Evolutionary conservation across 192 early-diverging fungal genomes (phyloP).

Genomic region (Entomortierella chlamydospora): DNA sequence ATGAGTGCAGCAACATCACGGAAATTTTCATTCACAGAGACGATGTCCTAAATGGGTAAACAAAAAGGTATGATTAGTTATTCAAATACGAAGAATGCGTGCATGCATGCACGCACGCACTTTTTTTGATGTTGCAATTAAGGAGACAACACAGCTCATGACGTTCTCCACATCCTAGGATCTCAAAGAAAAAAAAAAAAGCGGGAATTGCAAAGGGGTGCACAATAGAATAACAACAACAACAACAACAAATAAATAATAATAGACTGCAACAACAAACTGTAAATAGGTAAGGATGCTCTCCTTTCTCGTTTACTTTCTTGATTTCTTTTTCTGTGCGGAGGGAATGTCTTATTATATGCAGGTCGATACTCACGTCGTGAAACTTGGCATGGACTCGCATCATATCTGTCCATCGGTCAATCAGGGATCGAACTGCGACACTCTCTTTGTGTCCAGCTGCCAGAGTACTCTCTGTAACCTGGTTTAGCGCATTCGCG

Average conservation of each 20-base stretch:
- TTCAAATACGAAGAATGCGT: not conserved
- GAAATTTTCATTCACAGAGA: slow-evolving; percentile 40
- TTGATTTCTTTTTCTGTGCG: no score
- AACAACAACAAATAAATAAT: not conserved
- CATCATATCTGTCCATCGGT: slow-evolving; percentile 30
- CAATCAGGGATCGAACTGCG: slow-evolving; percentile 18
- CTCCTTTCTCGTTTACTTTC: no score
- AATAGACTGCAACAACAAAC: not conserved
- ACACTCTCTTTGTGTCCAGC: slow-evolving; percentile 33
- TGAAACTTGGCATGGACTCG: slow-evolving; percentile 31
- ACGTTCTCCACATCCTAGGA: no score
- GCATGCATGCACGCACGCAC: no score
- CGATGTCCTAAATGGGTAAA: slow-evolving; percentile 34
- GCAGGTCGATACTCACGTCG: slow-evolving; percentile 29
- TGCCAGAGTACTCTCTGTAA: slow-evolving; percentile 1
- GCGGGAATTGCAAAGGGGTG: not conserved
- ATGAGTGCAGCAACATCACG: slow-evolving; percentile 37
- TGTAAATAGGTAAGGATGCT: no score
- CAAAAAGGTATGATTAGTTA: slow-evolving; percentile 5
- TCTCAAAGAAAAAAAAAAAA: slow-evolving; percentile 13
- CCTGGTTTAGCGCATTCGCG: slow-evolving; percentile 9
- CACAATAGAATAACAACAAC: no score
- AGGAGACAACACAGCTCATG: no score
- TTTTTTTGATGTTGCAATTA: no score
- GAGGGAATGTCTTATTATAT: no score